Conservation (phyloP, 1,139 yeast genomes). For the Kodamaea alishanica region DNA sequence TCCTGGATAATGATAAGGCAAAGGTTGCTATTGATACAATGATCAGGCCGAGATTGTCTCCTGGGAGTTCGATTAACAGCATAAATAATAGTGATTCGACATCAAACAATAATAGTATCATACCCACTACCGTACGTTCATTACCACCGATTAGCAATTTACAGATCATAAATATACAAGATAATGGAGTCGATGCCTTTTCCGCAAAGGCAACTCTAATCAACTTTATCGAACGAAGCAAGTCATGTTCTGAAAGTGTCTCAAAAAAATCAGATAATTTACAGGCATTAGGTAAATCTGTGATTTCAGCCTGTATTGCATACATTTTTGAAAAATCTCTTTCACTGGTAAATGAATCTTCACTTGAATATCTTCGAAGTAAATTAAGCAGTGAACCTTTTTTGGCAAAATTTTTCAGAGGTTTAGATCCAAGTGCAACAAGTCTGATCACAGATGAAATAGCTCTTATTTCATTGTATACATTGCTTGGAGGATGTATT, state of each 20-base stretch:
- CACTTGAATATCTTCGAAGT: conserved; percentile 54
- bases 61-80: not conserved
- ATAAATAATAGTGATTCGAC: not conserved
- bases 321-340: conserved; percentile 35
- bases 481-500: conserved; percentile 65
- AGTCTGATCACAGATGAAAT: conserved; percentile 39
- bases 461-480: conserved; percentile 50
- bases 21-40: conserved; percentile 37
- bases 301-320: conserved; percentile 53
- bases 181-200: conserved; percentile 13
- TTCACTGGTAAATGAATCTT: conserved; percentile 20
- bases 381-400: conserved; percentile 46
- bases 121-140: not conserved
- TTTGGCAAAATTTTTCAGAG: conserved; percentile 48
- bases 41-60: conserved; percentile 29
- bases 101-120: not conserved
- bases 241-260: conserved; percentile 55
- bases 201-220: conserved; percentile 26
- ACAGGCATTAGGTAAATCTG: conserved; percentile 54
- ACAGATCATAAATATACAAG: conserved; percentile 8
- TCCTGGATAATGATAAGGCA: conserved; percentile 35
- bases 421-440: conserved; percentile 43
- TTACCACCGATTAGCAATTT: conserved; percentile 11
- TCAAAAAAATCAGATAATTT: conserved; percentile 41
- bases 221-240: conserved; percentile 56